phyloP scores from a whole-genome alignment of 805 yeast species.

The Saccharomycopsis babjevae region DNA sequence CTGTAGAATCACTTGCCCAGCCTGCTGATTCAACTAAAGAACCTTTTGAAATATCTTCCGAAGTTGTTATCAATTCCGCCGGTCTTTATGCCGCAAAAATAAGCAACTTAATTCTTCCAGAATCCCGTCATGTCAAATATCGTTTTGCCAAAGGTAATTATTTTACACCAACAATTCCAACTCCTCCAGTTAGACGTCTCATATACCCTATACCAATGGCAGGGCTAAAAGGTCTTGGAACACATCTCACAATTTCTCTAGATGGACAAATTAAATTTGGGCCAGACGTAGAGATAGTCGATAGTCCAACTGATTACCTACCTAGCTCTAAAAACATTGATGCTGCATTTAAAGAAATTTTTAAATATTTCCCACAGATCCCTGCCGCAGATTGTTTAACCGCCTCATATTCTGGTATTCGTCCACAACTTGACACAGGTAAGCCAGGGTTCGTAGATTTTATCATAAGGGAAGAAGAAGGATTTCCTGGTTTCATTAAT shows the following conservation, averaged over 20 bases:
- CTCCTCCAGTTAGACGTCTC: constrained; percentile 42
- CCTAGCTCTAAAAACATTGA: constrained; percentile 41
- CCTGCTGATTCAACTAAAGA: constrained; percentile 19
- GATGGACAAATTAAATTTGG: constrained; percentile 78
- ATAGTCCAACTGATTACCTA: constrained; percentile 33
- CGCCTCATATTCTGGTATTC: constrained; percentile 70
- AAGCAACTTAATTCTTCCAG: constrained; percentile 60
- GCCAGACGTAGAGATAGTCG: constrained; percentile 79
- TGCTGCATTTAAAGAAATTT: constrained; percentile 48
- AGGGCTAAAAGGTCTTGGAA: constrained; percentile 68
- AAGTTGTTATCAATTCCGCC: constrained; percentile 63
- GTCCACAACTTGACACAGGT: constrained; percentile 61
- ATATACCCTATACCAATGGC: constrained; percentile 77
- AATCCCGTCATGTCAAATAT: constrained; percentile 43
- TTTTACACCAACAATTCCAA: constrained; percentile 42
- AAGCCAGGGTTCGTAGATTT: constrained; percentile 57
- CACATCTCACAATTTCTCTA: constrained; percentile 75
- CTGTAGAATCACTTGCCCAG: constrained; percentile 22
- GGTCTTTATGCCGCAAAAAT: constrained; percentile 70
- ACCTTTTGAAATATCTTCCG: constrained; percentile 35
- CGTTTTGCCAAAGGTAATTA: constrained; percentile 82
- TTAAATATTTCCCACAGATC: constrained; percentile 54
- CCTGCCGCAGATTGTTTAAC: constrained; percentile 35
- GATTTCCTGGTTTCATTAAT: constrained; percentile 69
- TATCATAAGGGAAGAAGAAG: constrained; percentile 57